These are phyloP conservation scores for Colletotrichum higginsianum DNA, from an alignment of 2,329 filamentous ascomycete genomes.

Conservation along the genomic window DNA sequence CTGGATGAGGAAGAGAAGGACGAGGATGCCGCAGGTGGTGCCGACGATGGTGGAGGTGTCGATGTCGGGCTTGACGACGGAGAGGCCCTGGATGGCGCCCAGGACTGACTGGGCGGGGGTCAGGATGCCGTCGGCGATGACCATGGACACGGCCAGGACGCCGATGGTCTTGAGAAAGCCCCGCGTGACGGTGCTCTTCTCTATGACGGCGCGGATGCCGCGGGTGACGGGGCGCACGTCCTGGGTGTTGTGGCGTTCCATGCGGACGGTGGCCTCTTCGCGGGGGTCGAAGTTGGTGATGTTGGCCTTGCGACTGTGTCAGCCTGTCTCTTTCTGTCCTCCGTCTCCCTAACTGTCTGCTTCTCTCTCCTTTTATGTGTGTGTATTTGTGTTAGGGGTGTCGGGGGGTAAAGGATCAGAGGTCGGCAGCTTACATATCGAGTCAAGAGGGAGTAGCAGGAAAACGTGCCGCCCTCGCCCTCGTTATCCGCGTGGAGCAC, in stretches of 20 bases:
- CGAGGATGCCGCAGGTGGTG: constrained; percentile 74
- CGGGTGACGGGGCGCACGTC: constrained; percentile 69
- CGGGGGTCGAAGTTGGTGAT: constrained; percentile 73
- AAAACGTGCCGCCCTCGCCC: constrained; percentile 80
- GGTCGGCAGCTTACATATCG: constrained; percentile 61
- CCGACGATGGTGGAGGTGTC: constrained; percentile 72
- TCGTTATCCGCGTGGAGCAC: constrained; percentile 78
- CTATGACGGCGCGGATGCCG: constrained; percentile 69
- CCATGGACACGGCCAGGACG: constrained; percentile 77
- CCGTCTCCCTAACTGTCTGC: no score
- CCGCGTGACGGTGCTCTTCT: constrained; percentile 67
- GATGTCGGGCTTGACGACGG: constrained; percentile 71
- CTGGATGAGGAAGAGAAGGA: constrained; percentile 75
- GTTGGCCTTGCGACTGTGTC: constrained; percentile 59
- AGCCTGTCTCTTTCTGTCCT: background rate
- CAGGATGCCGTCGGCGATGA: constrained; percentile 76
- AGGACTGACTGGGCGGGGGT: constrained; percentile 80
- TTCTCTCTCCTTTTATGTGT: no score
- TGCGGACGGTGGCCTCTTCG: constrained; percentile 67
- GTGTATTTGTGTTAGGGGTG: no score
- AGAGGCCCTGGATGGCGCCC: constrained; percentile 76
- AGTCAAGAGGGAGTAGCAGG: constrained; percentile 75
- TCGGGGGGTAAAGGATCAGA: background rate
- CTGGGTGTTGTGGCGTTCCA: constrained; percentile 71
- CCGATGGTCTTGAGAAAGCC: constrained; percentile 72